Percentiles rank a stretch among this genome's conserved stretches.
Conservation (phyloP, 345 rosid species). For the Theobroma cacao region DNA sequence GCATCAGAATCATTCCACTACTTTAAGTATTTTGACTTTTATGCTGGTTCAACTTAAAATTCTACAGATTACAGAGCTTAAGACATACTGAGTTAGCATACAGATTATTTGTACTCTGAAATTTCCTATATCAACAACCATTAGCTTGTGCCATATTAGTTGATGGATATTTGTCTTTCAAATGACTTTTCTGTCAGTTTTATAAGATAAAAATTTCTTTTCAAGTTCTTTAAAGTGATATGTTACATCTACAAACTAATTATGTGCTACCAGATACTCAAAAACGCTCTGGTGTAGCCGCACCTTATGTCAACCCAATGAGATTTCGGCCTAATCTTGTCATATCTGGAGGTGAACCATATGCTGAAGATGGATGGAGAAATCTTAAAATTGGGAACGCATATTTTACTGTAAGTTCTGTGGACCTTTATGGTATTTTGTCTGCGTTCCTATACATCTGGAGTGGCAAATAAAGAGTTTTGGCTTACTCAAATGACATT, state of each 20-base stretch:
- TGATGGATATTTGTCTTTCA: background rate
- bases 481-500: background rate
- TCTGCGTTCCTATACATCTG: background rate
- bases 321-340: conserved; percentile 91
- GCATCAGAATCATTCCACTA: background rate
- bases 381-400: conserved; percentile 58
- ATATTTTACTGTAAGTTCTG: conserved; percentile 52
- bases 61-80: background rate
- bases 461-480: background rate
- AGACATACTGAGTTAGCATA: too few relatives aligned
- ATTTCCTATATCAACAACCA: background rate
- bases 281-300: conserved; percentile 17
- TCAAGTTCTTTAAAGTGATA: background rate
- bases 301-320: conserved; percentile 42
- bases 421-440: background rate
- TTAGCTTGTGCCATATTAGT: background rate
- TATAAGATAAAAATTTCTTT: too few relatives aligned
- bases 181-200: background rate
- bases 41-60: background rate
- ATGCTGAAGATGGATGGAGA: conserved; percentile 82
- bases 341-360: conserved; percentile 75
- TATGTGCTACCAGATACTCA: conserved; percentile 4
- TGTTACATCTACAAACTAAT: background rate
- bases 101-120: background rate
- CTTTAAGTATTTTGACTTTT: background rate